These are phyloP conservation scores for Jacaranda copaia DNA, from an alignment of 257 asterid genomes.

Conservation along the genomic window DNA sequence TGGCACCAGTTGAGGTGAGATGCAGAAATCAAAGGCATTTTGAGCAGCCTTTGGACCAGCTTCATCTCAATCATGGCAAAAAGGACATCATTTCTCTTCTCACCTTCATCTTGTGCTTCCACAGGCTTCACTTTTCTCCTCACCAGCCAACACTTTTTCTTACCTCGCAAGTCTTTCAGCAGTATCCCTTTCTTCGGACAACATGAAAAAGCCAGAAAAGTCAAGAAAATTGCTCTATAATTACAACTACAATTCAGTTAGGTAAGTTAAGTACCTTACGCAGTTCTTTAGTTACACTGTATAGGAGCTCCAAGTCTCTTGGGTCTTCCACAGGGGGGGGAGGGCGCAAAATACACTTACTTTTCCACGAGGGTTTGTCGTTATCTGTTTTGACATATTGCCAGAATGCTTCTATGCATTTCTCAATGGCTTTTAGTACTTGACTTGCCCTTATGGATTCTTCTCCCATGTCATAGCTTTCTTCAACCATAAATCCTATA, in stretches of 20 bases:
- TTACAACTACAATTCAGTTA: too few species aligned
- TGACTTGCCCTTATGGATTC: conserved; percentile 47
- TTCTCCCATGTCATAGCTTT: conserved; percentile 36
- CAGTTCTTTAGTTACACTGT: conserved; percentile 40
- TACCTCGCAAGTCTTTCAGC: conserved; percentile 52
- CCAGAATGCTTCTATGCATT: conserved; percentile 61
- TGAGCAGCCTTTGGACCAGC: conserved; percentile 52
- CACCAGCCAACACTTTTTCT: conserved; percentile 56
- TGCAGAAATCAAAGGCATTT: conserved; percentile 46
- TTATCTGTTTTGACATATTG: conserved; percentile 45
- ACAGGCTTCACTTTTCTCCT: conserved; percentile 46
- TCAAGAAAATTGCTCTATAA: too few species aligned
- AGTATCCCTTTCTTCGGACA: conserved; percentile 47
- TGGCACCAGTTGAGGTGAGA: conserved; percentile 69
- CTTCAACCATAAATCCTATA: conserved; percentile 39
- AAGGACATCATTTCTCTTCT: conserved; percentile 38
- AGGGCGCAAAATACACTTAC: conserved; percentile 21
- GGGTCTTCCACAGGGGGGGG: conserved; percentile 65
- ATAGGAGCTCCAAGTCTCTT: conserved; percentile 53
- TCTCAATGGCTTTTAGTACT: conserved; percentile 49
- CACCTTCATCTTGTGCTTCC: conserved; percentile 29
- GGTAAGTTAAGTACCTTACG: conserved; percentile 47
- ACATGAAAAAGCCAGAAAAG: neutral
- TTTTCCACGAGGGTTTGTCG: conserved; percentile 45
- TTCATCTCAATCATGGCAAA: conserved; percentile 57